Conservation (phyloP, 2,329 filamentous ascomycete species). For the Elsinoe arachidis region DNA sequence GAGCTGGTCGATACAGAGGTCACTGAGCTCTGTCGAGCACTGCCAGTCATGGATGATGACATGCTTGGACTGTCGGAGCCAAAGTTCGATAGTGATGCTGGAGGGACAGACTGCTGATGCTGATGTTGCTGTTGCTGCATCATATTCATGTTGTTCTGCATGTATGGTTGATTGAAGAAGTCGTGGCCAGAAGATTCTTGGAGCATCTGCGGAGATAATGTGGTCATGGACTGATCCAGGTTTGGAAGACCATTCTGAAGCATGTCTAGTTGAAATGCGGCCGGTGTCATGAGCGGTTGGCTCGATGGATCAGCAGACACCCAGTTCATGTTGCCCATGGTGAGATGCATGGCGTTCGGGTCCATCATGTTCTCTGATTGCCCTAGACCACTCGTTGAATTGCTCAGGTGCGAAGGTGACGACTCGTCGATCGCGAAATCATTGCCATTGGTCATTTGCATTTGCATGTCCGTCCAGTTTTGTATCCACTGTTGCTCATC, state of each 20-base stretch:
- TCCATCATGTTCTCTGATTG: constrained; percentile 90
- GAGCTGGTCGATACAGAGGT: constrained; percentile 55
- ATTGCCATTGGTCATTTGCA: constrained; percentile 51
- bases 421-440: constrained; percentile 85
- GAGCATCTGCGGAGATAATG: constrained; percentile 68
- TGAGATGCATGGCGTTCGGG: constrained; percentile 37
- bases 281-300: constrained; percentile 56
- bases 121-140: constrained; percentile 44
- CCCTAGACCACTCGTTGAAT: constrained; percentile 74
- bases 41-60: constrained; percentile 61
- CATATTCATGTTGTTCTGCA: constrained; percentile 52
- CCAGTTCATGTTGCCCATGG: constrained; percentile 35
- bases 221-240: constrained; percentile 58
- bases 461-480: constrained; percentile 63
- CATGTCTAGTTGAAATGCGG: constrained; percentile 67
- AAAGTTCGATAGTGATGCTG: constrained; percentile 47
- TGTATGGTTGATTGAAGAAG: constrained; percentile 64
- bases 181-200: constrained; percentile 62
- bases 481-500: constrained; percentile 79
- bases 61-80: constrained; percentile 56
- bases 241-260: constrained; percentile 68
- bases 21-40: constrained; percentile 51
- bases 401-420: constrained; percentile 93
- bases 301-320: constrained; percentile 64
- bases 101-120: constrained; percentile 39